Evolutionary conservation across 2,329 filamentous ascomycete species (phyloP).

Genomic region (Cucurbitaria berberidis): DNA sequence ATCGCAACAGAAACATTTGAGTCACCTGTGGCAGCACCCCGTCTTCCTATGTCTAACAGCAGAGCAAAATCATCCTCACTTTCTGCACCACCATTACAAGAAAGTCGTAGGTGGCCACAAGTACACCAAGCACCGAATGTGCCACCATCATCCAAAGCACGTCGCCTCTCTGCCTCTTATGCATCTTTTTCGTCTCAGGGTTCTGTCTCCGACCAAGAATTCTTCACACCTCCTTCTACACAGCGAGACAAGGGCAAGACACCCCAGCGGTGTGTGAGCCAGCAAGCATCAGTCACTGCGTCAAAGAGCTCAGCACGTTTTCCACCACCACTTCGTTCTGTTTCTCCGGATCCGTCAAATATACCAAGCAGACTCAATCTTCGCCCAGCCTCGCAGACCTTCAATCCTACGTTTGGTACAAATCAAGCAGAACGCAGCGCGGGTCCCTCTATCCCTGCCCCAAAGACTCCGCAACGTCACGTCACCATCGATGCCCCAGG

Average conservation of each 20-base stretch:
- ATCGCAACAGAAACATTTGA: slow-evolving; percentile 29
- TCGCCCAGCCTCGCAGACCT: neutral
- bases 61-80: neutral
- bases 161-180: neutral
- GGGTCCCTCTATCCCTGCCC: neutral
- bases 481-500: neutral
- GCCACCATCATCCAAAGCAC: neutral
- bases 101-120: slow-evolving; percentile 8
- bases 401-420: neutral
- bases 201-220: slow-evolving; percentile 13
- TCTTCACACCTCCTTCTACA: slow-evolving; percentile 24
- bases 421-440: neutral
- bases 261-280: neutral
- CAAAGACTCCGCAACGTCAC: neutral
- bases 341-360: neutral
- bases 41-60: neutral
- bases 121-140: neutral
- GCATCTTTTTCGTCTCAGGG: slow-evolving; percentile 7
- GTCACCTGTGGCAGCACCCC: neutral
- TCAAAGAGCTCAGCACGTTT: too few relatives aligned
- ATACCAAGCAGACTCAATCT: neutral
- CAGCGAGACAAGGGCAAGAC: slow-evolving; percentile 5
- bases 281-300: neutral
- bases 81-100: neutral
- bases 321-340: neutral